Conservation (phyloP, 2,329 filamentous ascomycete species). For the Scedosporium aurantiacum region DNA sequence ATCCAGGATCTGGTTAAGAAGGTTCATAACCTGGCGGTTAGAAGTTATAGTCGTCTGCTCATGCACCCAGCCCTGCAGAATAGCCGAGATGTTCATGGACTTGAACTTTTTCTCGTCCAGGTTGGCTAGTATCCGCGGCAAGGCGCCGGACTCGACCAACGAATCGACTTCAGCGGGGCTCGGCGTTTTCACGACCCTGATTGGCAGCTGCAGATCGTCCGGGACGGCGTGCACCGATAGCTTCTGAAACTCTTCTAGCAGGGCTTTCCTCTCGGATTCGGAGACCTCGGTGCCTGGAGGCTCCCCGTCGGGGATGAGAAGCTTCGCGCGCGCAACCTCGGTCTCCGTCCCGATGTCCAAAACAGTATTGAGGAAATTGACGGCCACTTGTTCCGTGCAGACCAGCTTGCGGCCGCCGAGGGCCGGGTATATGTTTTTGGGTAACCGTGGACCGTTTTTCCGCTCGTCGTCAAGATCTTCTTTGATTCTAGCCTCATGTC, state of each 20-base stretch:
- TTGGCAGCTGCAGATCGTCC: constrained; percentile 21
- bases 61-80: constrained; percentile 27
- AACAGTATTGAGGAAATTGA: constrained; percentile 25
- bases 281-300: constrained; percentile 4
- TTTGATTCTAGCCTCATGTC: constrained; percentile 2
- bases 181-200: constrained; percentile 18
- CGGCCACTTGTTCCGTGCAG: constrained; percentile 26
- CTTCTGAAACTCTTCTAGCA: constrained; percentile 18
- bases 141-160: constrained; percentile 17
- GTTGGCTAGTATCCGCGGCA: constrained; percentile 20
- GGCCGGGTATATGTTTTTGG: constrained; percentile 21
- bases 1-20: constrained; percentile 2
- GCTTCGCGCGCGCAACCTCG: constrained; percentile 22
- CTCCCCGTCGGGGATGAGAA: constrained; percentile 20
- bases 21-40: constrained; percentile 24
- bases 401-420: constrained; percentile 21
- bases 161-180: constrained; percentile 15
- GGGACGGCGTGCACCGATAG: constrained; percentile 23
- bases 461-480: constrained; percentile 11
- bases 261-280: constrained; percentile 7
- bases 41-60: constrained; percentile 25
- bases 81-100: constrained; percentile 26
- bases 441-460: constrained; percentile 12
- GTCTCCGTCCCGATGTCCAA: constrained; percentile 24
- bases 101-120: constrained; percentile 21